Base-by-base conservation (phyloP, 106 monocot species). In the Phalaenopsis aphrodite region DNA sequence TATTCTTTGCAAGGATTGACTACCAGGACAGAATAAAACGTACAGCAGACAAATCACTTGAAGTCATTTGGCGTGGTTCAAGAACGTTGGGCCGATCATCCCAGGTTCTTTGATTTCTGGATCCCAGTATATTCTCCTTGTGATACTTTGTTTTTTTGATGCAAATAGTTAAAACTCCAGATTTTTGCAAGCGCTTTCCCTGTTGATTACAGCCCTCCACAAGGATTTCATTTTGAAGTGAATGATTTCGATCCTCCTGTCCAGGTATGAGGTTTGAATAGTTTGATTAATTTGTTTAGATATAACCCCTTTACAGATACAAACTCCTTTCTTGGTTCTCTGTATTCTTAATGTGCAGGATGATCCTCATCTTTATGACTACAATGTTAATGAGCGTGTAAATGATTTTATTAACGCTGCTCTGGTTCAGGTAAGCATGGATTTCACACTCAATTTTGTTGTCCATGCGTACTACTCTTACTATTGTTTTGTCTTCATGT, bases 1-100 rank as follows among this genome's bases (percentile, higher is more conserved):
- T 93, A 72, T 82, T 89, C 84, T 93, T 93, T 86, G 90, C 93
- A 52, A 93, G 93, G 81, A 93, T 93, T 77, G 93, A 93, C 85
- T 93, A 93, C 72, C 93, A 93, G 57, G 93, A 93, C 39, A 89
- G 89, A 46, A 55, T 43, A 78, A 89, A 89, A 75, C 85, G 91
- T 55, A 79, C 67, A 61, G 75, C 11, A 16, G 91, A 93, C 71
- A 93, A 91, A 89, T 85, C 91, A 79, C 90, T 93, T 72, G 90
- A 93, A 86, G 93, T 93, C 84, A 84, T 93, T 78, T 93, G 93
- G 93, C 88, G 72, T 72, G 93, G 91, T 12, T 93, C 93, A 83
- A 89, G 80, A 82, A 91, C 93, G 24, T 93, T 93, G 64, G 93
- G 93, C 48, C 81, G 89, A 23, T 88, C 86, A 16, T 90, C 87